Evolutionary conservation across 1,284 basidiomycete genomes (phyloP).

Genomic region (Meira miltonrushii): DNA sequence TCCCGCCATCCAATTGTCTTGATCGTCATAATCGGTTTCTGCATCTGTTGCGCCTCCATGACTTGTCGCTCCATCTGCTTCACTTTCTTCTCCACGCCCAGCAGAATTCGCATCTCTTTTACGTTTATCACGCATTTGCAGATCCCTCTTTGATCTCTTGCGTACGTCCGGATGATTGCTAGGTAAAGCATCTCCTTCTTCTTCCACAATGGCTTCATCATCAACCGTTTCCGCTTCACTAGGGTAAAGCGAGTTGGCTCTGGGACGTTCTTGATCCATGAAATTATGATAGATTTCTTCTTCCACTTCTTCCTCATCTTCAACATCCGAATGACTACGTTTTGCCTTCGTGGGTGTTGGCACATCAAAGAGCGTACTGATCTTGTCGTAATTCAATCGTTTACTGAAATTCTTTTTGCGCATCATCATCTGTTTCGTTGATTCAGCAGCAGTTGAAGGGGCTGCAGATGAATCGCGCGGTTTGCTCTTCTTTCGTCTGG

Average conservation of each 20-base stretch:
- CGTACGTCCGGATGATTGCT: conserved; percentile 4
- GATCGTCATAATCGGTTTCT: not conserved
- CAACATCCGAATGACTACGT: not conserved
- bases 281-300: not conserved
- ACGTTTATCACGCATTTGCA: not conserved
- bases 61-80: not conserved
- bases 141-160: not conserved
- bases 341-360: not conserved
- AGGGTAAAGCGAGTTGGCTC: not conserved
- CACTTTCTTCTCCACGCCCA: conserved; percentile 2
- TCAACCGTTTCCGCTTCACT: not conserved
- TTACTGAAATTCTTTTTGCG: conserved; percentile 36
- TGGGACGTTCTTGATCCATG: not conserved
- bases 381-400: conserved; percentile 50
- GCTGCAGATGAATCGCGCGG: conserved; percentile 41
- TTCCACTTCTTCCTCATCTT: conserved; percentile 8
- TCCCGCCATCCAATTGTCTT: conserved; percentile 3
- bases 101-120: not conserved
- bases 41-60: not conserved
- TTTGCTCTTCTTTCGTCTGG: conserved; percentile 36
- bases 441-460: conserved; percentile 43
- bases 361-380: conserved; percentile 38
- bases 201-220: not conserved
- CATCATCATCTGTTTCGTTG: conserved; percentile 47
- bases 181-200: not conserved